phyloP scores from a whole-genome alignment of 1,284 basidiomycete species.

The Austropuccinia psidii region DNA sequence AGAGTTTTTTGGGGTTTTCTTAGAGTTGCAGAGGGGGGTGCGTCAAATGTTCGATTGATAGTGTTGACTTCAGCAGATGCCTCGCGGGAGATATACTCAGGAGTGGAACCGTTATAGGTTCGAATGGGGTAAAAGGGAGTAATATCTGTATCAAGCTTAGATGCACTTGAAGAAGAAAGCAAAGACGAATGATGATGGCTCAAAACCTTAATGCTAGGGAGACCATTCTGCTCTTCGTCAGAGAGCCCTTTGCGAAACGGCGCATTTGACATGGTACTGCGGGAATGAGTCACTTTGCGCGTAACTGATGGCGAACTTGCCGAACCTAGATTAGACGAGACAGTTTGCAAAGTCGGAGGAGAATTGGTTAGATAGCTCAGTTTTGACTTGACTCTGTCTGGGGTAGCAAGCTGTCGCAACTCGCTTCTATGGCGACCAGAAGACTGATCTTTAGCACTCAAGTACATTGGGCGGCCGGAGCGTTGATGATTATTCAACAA shows the following conservation, averaged over 20 bases:
- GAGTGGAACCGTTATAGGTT: no score
- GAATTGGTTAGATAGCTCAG: neutral
- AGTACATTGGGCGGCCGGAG: neutral
- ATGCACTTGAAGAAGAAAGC: conserved; percentile 2
- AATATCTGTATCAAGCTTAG: neutral
- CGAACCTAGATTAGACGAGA: neutral
- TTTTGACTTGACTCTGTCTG: conserved; percentile 8
- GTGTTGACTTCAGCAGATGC: no score
- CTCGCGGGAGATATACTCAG: no score
- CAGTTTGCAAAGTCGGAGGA: neutral
- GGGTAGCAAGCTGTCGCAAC: neutral
- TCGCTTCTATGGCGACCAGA: neutral
- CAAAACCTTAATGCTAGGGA: conserved; percentile 1
- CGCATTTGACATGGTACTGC: conserved; percentile 4
- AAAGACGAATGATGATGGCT: conserved; percentile 1
- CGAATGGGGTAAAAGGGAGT: no score
- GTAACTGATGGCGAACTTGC: neutral
- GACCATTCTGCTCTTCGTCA: conserved; percentile 26
- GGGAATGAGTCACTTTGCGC: neutral
- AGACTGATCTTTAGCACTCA: neutral
- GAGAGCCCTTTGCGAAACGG: conserved; percentile 34
- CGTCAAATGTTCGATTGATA: no score
- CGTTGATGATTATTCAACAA: neutral
- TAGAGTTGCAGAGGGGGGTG: no score
- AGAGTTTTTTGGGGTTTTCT: no score